Evolutionary conservation across 169 alveolate species (phyloP).

Genomic region (Cyclospora cayetanensis): DNA sequence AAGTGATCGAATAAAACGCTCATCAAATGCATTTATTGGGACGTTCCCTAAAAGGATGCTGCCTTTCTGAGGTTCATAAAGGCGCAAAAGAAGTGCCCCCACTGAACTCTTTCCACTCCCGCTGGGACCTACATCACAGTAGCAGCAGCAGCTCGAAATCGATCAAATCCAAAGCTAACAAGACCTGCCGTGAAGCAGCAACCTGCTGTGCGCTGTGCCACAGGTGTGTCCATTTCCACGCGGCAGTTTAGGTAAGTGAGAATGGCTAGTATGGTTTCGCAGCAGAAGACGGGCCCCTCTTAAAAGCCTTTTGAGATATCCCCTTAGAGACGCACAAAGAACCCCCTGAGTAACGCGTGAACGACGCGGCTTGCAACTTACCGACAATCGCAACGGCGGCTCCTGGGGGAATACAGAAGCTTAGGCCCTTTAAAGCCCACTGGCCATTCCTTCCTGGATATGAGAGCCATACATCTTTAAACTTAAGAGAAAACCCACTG

Average conservation of each 20-base stretch:
- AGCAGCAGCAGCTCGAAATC: background rate
- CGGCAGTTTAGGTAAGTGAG: too few species aligned
- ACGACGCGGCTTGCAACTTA: too few species aligned
- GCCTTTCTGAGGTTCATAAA: constrained; percentile 85
- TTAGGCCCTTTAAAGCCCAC: constrained; percentile 43
- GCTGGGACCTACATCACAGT: constrained; percentile 80
- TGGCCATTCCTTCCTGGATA: constrained; percentile 40
- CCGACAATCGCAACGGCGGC: constrained; percentile 20
- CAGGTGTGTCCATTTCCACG: too few species aligned
- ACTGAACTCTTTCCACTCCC: constrained; percentile 90
- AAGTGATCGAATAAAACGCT: constrained; percentile 51
- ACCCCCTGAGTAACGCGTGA: too few species aligned
- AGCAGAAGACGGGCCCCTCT: too few species aligned
- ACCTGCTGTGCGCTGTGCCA: too few species aligned
- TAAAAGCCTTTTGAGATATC: too few species aligned
- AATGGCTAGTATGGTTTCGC: too few species aligned
- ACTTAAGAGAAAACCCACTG: background rate
- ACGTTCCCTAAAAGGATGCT: constrained; percentile 81
- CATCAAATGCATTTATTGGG: background rate
- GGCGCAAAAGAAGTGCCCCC: constrained; percentile 76
- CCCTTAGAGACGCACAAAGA: too few species aligned
- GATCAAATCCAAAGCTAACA: background rate
- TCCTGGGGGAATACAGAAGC: constrained; percentile 46
- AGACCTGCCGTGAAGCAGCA: background rate
- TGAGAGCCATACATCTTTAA: constrained; percentile 37